A percentile compares a stretch with the other conserved stretches of the same genome.
phyloP scores from a whole-genome alignment of 192 early-diverging fungal genomes.

The Linnemannia elongata region DNA sequence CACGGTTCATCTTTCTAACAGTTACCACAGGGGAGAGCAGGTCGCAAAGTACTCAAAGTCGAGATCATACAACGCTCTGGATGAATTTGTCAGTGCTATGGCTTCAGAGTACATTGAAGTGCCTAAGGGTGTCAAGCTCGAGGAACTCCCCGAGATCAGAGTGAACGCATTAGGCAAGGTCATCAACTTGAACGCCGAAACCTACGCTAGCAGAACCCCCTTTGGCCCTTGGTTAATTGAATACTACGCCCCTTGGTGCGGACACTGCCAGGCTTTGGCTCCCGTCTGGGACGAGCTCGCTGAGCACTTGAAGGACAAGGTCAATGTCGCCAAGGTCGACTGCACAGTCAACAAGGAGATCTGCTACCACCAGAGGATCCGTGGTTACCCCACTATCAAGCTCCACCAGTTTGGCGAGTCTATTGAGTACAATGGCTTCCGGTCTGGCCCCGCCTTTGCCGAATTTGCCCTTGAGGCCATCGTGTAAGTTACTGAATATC shows the following conservation, averaged over 20 bases:
- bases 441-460: constrained; percentile 16
- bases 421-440: constrained; percentile 31
- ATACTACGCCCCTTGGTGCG: constrained; percentile 94
- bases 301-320: constrained; percentile 67
- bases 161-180: constrained; percentile 70
- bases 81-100: constrained; percentile 20
- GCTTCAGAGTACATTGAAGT: constrained; percentile 39
- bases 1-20: background rate
- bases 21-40: constrained; percentile 45
- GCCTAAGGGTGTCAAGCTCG: background rate
- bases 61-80: constrained; percentile 13
- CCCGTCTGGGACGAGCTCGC: constrained; percentile 85
- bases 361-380: constrained; percentile 72
- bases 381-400: constrained; percentile 89
- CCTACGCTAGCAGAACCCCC: constrained; percentile 67
- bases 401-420: constrained; percentile 51
- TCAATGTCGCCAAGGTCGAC: constrained; percentile 91
- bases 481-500: constrained; percentile 31
- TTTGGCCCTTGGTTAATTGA: constrained; percentile 88
- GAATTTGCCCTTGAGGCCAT: constrained; percentile 30
- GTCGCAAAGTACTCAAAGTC: constrained; percentile 23
- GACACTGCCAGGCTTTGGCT: constrained; percentile 88
- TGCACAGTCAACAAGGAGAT: constrained; percentile 73
- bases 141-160: constrained; percentile 31
- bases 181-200: constrained; percentile 63